Percentiles rank a stretch among this genome's conserved stretches.
Evolutionary conservation across 192 early-diverging fungal genomes (phyloP).

Genomic region (Lunasporangiospora selenospora): DNA sequence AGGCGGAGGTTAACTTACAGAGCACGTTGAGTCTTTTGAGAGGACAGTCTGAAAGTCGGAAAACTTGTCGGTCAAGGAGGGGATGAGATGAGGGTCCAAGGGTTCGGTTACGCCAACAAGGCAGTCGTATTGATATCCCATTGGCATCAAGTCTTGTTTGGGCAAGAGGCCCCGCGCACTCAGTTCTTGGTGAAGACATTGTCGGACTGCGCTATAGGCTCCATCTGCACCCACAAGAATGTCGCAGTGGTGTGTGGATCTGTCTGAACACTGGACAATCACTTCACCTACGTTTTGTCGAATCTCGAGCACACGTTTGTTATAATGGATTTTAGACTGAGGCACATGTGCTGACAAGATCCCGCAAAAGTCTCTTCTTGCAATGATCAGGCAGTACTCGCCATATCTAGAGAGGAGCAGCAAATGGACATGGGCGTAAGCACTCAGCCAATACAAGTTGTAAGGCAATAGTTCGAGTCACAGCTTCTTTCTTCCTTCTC

Average conservation of each 20-base stretch:
- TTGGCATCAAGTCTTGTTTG: conserved; percentile 9
- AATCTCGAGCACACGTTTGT: conserved; percentile 21
- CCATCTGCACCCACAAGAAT: conserved; percentile 24
- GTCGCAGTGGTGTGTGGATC: conserved; percentile 3
- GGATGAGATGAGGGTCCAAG: conserved; percentile 5
- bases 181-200: conserved; percentile 17
- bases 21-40: conserved; percentile 12
- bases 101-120: conserved; percentile 31
- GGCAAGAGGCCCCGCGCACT: conserved; percentile 5
- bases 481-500: background rate
- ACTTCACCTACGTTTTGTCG: conserved; percentile 21
- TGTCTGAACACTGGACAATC: conserved; percentile 23
- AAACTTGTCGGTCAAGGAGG: conserved; percentile 16
- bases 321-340: conserved; percentile 19
- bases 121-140: conserved; percentile 29
- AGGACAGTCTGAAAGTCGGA: conserved; percentile 35
- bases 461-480: background rate
- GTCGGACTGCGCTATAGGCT: conserved; percentile 16
- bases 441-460: background rate
- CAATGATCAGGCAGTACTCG: conserved; percentile 21
- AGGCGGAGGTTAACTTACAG: conserved; percentile 17
- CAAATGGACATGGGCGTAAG: no score
- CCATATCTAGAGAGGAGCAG: conserved; percentile 20
- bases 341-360: conserved; percentile 16
- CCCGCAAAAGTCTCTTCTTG: conserved; percentile 12